phyloP scores from a whole-genome alignment of 345 rosid genomes.

The Citrus trifoliata region DNA sequence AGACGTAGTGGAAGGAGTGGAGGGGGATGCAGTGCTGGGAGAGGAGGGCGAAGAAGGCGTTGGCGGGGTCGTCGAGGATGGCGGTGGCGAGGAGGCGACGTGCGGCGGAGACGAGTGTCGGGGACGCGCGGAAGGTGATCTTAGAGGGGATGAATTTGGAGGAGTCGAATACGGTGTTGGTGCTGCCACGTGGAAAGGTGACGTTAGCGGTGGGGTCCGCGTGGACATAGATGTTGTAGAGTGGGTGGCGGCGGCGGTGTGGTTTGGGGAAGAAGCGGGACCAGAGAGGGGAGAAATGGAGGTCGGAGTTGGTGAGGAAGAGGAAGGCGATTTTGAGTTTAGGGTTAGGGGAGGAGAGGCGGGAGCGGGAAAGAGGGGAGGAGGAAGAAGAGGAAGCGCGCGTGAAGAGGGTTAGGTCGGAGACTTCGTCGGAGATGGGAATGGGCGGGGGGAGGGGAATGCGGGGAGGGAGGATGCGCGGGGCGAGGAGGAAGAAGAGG shows the following conservation, averaged over 20 bases:
- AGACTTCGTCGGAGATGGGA: conserved; percentile 67
- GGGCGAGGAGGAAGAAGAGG: conserved; percentile 44
- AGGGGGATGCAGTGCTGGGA: conserved; percentile 89
- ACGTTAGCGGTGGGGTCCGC: conserved; percentile 74
- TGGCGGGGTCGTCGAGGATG: conserved; percentile 84
- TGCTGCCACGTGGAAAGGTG: conserved; percentile 35
- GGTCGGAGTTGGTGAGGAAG: conserved; percentile 90
- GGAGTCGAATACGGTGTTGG: neutral
- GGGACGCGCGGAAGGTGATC: conserved; percentile 78
- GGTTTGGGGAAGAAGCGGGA: conserved; percentile 48
- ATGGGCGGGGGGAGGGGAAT: conserved; percentile 45
- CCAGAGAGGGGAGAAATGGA: conserved; percentile 84
- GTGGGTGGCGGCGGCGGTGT: conserved; percentile 15
- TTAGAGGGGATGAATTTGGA: conserved; percentile 55
- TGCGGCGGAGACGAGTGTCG: conserved; percentile 88
- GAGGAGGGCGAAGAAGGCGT: conserved; percentile 73
- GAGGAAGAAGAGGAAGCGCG: conserved; percentile 49
- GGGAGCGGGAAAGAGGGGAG: conserved; percentile 45
- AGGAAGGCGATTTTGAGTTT: conserved; percentile 83
- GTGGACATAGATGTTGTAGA: conserved; percentile 80
- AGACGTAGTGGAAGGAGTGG: conserved; percentile 67
- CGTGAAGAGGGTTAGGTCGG: conserved; percentile 66
- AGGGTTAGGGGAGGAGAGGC: conserved; percentile 49
- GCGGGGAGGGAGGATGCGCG: conserved; percentile 42
- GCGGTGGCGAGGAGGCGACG: conserved; percentile 89